A percentile compares a stretch with the other conserved stretches of the same genome.
Evolutionary conservation across 208 protist species (phyloP).

Genomic region (Crithidia fasciculata): DNA sequence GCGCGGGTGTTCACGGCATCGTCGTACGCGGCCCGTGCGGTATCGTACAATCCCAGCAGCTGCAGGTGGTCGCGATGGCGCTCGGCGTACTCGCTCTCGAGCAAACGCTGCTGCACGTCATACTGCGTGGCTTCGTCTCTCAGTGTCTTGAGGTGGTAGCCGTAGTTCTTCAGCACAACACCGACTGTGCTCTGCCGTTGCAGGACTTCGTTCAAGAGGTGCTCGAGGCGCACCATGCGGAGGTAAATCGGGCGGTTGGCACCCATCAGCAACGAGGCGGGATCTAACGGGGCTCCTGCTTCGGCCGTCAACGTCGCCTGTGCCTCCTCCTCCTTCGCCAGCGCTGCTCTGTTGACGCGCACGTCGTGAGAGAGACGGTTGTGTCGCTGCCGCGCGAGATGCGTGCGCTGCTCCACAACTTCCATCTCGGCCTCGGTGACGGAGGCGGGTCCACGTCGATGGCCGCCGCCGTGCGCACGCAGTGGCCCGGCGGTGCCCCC

Average conservation of each 20-base stretch:
- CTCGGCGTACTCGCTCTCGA: conserved; percentile 75
- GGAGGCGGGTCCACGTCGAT: conserved; percentile 14
- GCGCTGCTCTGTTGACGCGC: neutral
- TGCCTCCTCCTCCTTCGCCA: conserved; percentile 9
- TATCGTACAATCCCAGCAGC: conserved; percentile 85
- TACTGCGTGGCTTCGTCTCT: conserved; percentile 64
- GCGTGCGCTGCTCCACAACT: conserved; percentile 47
- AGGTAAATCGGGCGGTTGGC: conserved; percentile 63
- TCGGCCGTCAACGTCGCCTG: conserved; percentile 1
- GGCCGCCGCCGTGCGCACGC: conserved; percentile 20
- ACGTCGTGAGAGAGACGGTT: conserved; percentile 69
- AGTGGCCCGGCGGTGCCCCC: neutral
- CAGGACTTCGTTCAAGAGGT: conserved; percentile 88
- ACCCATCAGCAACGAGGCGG: conserved; percentile 17
- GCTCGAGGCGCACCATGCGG: conserved; percentile 91
- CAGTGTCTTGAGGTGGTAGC: conserved; percentile 80
- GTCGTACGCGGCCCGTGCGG: conserved; percentile 69
- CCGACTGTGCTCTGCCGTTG: conserved; percentile 87
- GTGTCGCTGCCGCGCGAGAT: conserved; percentile 44
- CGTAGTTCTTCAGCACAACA: conserved; percentile 87
- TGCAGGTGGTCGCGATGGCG: conserved; percentile 90
- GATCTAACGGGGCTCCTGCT: neutral
- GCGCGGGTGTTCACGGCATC: conserved; percentile 46
- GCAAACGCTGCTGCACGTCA: conserved; percentile 56
- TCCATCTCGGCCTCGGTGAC: conserved; percentile 71